phyloP scores from a whole-genome alignment of 805 yeast genomes.

The Kodamaea sagamina region DNA sequence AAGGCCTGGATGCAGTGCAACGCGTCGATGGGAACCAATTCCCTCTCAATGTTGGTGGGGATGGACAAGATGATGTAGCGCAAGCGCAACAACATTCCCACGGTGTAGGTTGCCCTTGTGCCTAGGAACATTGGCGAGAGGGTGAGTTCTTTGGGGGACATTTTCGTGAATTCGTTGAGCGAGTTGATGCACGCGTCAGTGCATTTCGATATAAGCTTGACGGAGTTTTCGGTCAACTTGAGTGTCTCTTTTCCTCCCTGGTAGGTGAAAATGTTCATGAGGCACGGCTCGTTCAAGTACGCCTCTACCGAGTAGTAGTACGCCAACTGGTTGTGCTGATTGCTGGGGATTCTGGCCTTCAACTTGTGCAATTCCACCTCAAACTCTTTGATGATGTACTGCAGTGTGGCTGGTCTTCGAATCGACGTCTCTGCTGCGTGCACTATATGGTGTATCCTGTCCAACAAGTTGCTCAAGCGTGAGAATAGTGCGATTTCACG shows the following conservation, averaged over 20 bases:
- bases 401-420: conserved; percentile 28
- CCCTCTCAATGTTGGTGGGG: conserved; percentile 47
- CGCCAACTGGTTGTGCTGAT: conserved; percentile 46
- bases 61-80: conserved; percentile 57
- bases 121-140: conserved; percentile 58
- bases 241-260: conserved; percentile 15
- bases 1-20: conserved; percentile 35
- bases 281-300: conserved; percentile 58
- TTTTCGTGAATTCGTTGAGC: conserved; percentile 48
- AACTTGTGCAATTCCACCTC: conserved; percentile 47
- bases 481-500: conserved; percentile 57
- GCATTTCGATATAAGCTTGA: conserved; percentile 50
- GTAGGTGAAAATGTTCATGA: conserved; percentile 22
- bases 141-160: conserved; percentile 50
- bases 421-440: conserved; percentile 40
- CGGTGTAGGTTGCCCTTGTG: conserved; percentile 61
- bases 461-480: conserved; percentile 59
- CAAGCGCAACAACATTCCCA: conserved; percentile 61
- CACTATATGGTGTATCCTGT: conserved; percentile 55
- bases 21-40: conserved; percentile 50
- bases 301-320: conserved; percentile 67
- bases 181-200: conserved; percentile 55
- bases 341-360: conserved; percentile 37
- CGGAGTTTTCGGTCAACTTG: conserved; percentile 30
- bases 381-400: conserved; percentile 49